Evolutionary conservation across 176 grass and related monocot genomes (phyloP), one percentile per base, ranked within the genome.

Genomic region (Aegilops bicornis): DNA sequence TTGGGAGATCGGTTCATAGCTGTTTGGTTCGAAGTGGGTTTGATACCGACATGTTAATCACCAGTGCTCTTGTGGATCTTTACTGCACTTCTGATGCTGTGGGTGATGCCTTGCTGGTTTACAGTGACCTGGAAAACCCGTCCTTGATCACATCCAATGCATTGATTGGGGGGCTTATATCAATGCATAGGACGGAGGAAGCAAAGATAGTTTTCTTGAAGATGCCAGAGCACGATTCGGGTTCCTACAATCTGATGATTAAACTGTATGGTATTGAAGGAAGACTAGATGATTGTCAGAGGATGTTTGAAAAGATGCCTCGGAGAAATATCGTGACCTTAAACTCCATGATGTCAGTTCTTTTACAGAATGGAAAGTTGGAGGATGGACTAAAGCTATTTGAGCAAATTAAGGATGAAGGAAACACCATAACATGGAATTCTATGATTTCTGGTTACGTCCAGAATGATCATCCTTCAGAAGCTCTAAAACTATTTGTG

Each of bases 381-480:
- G 84, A 87, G 62, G 87, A 92, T 52, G 91, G 84, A 22, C 20
- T 64, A 52, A 89, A 92, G 65, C 27, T 90, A 2, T 90, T 92
- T 67, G 85, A 92, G 73, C 84, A 89, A 71, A 81, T 92, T 43
- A 92, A 89, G 71, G 80, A 89, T 10, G 87, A 86, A 61, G 79
- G n/a, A 72, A 66, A 92, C 79, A 89, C 87, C 1, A 64, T 92
- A 60, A 92, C 87, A 23, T 89, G 90, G 90, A 92, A 92, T 32
- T 89, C 91, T 9, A 92, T 92, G 91, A 89, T 92, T 84, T 92
- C 91, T 47, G 91, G 87, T 17, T 89, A 87, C 10, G 73, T 89
- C 84, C 91, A 89, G 19, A 89, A 92, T 48, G 84, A 87, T 50
- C 42, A 82, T 36, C 72, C 81, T 77, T 83, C 85, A 31, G 87